Conservation (phyloP, 2,329 filamentous ascomycete genomes). For the Clarireedia homoeocarpa region DNA sequence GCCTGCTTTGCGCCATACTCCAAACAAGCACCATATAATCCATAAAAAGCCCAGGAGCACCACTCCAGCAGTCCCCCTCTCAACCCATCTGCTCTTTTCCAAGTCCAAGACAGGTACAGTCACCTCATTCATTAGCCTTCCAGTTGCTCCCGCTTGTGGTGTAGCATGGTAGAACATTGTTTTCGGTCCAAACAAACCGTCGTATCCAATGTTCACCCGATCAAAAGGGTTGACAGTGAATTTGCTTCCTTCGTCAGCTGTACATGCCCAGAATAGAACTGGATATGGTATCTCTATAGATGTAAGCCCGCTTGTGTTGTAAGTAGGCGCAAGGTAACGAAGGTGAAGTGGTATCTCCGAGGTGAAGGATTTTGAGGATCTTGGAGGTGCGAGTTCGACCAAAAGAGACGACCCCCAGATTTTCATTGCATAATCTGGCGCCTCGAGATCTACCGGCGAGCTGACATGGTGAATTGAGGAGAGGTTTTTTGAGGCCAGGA, state of each 20-base stretch:
- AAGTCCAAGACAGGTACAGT: constrained; percentile 59
- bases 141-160: constrained; percentile 31
- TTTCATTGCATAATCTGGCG: constrained; percentile 69
- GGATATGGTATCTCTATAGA: constrained; percentile 66
- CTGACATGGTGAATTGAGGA: constrained; percentile 58
- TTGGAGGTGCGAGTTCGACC: constrained; percentile 58
- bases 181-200: constrained; percentile 64
- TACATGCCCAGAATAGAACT: constrained; percentile 84
- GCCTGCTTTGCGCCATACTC: constrained; percentile 22
- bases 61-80: constrained; percentile 47
- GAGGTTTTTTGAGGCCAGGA: constrained; percentile 75
- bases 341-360: constrained; percentile 75
- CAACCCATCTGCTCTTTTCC: constrained; percentile 39
- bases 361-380: constrained; percentile 42
- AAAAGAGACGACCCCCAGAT: constrained; percentile 75
- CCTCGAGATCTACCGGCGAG: constrained; percentile 81
- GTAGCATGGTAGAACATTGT: constrained; percentile 79
- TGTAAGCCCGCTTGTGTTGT: constrained; percentile 40
- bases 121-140: constrained; percentile 43
- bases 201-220: constrained; percentile 75
- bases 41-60: constrained; percentile 61
- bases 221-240: constrained; percentile 80
- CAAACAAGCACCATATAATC: constrained; percentile 44
- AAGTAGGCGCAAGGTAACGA: constrained; percentile 64
- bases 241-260: constrained; percentile 54